A percentile compares a stretch with the other conserved stretches of the same genome.
Evolutionary conservation across 106 monocot genomes (phyloP).

Genomic region (Hemerocallis citrina): DNA sequence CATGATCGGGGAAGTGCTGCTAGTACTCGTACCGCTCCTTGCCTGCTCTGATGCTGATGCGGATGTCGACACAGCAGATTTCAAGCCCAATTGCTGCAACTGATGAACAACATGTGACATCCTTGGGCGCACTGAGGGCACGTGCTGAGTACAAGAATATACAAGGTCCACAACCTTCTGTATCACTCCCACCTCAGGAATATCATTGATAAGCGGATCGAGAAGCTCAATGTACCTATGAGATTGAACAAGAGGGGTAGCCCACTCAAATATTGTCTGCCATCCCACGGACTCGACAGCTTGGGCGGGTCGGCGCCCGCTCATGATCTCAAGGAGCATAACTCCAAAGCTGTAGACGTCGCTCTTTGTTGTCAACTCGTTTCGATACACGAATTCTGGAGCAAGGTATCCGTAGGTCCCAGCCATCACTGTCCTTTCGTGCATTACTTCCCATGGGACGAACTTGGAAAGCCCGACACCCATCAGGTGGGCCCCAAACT

Average conservation of each 20-base stretch:
- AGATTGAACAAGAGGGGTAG: conserved; percentile 86
- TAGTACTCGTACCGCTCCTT: conserved; percentile 46
- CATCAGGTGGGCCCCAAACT: conserved; percentile 78
- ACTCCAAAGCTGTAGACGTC: conserved; percentile 98
- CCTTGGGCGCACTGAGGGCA: conserved; percentile 89
- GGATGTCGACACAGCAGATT: conserved; percentile 9
- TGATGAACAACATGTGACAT: conserved; percentile 99
- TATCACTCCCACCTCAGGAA: conserved; percentile 59
- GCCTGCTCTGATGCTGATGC: conserved; percentile 17
- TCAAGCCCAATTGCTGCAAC: conserved; percentile 64
- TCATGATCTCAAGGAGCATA: conserved; percentile 77
- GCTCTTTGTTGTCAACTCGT: conserved; percentile 94
- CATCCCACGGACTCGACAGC: conserved; percentile 66
- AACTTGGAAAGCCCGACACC: conserved; percentile 89
- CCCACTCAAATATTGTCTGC: conserved; percentile 98
- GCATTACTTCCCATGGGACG: conserved; percentile 95
- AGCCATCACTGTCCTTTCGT: conserved; percentile 79
- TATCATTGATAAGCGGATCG: conserved; percentile 65
- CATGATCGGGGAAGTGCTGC: conserved; percentile 50
- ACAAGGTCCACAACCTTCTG: conserved; percentile 96
- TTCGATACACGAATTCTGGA: conserved; percentile 89
- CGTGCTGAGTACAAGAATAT: conserved; percentile 93
- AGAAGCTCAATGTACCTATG: conserved; percentile 77
- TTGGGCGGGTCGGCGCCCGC: conserved; percentile 69
- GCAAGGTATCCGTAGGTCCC: conserved; percentile 90